Evolutionary conservation across 108 stramenopile species (phyloP).

Genomic region (Stephanodiscus triporus): DNA sequence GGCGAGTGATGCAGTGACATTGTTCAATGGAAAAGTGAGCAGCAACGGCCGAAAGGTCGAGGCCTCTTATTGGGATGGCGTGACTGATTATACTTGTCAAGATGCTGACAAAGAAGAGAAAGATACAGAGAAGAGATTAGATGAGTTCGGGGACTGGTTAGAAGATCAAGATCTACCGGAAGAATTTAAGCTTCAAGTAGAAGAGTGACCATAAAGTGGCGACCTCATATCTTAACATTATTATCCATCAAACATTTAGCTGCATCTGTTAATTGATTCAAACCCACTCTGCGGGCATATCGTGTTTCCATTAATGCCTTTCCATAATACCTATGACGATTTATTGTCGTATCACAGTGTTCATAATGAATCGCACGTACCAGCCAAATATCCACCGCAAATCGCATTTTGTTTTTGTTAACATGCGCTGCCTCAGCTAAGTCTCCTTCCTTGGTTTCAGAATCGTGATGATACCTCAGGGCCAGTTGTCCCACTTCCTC

Average conservation of each 20-base stretch:
- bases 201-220: slow-evolving; percentile 8
- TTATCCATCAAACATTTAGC: slow-evolving; percentile 15
- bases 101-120: slow-evolving; percentile 63
- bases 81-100: slow-evolving; percentile 86
- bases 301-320: slow-evolving; percentile 24
- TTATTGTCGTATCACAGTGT: slow-evolving; percentile 3
- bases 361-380: slow-evolving; percentile 17
- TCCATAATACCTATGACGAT: slow-evolving; percentile 31
- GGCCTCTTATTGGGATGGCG: slow-evolving; percentile 94
- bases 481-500: slow-evolving; percentile 33
- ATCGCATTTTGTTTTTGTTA: not conserved
- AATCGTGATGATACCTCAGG: slow-evolving; percentile 29
- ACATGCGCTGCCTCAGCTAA: not conserved
- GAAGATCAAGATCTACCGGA: slow-evolving; percentile 93
- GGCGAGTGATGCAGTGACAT: slow-evolving; percentile 82
- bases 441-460: slow-evolving; percentile 4
- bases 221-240: not conserved
- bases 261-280: slow-evolving; percentile 27
- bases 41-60: slow-evolving; percentile 44
- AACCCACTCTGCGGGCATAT: slow-evolving; percentile 37
- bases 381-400: slow-evolving; percentile 35
- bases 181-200: slow-evolving; percentile 82
- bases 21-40: slow-evolving; percentile 68
- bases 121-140: slow-evolving; percentile 83
- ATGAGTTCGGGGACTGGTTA: slow-evolving; percentile 96